Base-by-base conservation (phyloP, 805 yeast genomes). In the Suhomyces pyralidae region DNA sequence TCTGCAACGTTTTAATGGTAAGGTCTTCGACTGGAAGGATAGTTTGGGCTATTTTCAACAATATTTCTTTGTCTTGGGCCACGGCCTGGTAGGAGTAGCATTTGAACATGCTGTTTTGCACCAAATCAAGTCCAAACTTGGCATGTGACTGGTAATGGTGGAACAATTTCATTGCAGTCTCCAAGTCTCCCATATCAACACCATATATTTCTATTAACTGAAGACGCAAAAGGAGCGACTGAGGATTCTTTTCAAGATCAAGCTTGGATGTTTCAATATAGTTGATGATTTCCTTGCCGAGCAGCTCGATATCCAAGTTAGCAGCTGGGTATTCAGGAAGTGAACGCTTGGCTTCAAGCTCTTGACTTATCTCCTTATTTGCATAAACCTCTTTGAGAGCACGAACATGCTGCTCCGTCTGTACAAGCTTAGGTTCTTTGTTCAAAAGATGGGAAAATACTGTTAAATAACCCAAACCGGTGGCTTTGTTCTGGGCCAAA, bases 31-130 rank as follows among this genome's bases (percentile, higher is more conserved):
- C 61, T 0, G 68, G 66, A 15, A 69, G 69, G 60, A 62, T 68
- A 9, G 71, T 68, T 46, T 78, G 73, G 1, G 81, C 81, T 9
- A 77, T 63, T 20, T 65, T 63, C 15, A 76, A 56, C 46, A 63
- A 62, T 0, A 65, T 61, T 9, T 58, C 55, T n/a, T 69, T 66
- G 12, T 61, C 60, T 1, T 65, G 61, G 22, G 64, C 63, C 28
- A 74, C 71, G 3, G 80, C 69, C 46, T 74, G 75, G 58, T 70
- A 75, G 44, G 77, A 66, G 22, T 74, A 72, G 7, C 71, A 65
- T 48, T 74, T 70, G 24, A 78, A 70, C 52, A 79, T 57, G 32
- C 73, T 71, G 32, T 68, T 64, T 64, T 74, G 80, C 12, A 79
- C 64, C 9, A 68, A 61, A 17, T 76, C 79, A 12, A 77, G 57